Conservation (phyloP, 345 rosid genomes). For the Bretschneidera sinensis region DNA sequence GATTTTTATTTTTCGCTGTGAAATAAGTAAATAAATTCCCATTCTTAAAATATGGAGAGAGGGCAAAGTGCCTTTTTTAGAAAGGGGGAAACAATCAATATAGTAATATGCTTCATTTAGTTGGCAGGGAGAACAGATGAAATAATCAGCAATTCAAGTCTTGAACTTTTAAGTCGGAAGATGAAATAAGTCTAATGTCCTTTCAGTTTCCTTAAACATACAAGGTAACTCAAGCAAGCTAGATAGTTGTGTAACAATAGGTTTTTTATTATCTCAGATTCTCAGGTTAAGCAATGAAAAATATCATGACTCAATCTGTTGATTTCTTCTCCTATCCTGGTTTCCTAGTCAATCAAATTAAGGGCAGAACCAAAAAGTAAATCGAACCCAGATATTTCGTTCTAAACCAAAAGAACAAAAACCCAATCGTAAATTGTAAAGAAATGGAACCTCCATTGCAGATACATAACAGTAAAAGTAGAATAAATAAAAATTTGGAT, state of each 20-base stretch:
- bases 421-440: too few relatives aligned
- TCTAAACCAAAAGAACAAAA: too few relatives aligned
- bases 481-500: too few relatives aligned
- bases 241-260: neutral
- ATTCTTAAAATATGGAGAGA: neutral
- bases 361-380: neutral
- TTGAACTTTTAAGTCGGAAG: too few relatives aligned
- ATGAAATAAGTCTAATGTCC: too few relatives aligned
- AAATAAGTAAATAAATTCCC: slow-evolving; percentile 11
- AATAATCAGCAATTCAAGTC: neutral
- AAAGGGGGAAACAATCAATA: neutral
- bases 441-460: too few relatives aligned
- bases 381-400: too few relatives aligned
- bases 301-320: neutral
- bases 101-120: neutral
- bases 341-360: too few relatives aligned
- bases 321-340: neutral
- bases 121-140: neutral
- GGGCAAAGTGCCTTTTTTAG: neutral
- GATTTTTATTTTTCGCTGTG: slow-evolving; percentile 54
- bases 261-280: too few relatives aligned
- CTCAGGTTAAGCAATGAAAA: too few relatives aligned
- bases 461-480: too few relatives aligned
- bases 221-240: neutral
- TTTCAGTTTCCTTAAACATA: too few relatives aligned